These are phyloP conservation scores for Chlorella ohadii DNA, from an alignment of 139 green algal genomes.

Conservation along the genomic window DNA sequence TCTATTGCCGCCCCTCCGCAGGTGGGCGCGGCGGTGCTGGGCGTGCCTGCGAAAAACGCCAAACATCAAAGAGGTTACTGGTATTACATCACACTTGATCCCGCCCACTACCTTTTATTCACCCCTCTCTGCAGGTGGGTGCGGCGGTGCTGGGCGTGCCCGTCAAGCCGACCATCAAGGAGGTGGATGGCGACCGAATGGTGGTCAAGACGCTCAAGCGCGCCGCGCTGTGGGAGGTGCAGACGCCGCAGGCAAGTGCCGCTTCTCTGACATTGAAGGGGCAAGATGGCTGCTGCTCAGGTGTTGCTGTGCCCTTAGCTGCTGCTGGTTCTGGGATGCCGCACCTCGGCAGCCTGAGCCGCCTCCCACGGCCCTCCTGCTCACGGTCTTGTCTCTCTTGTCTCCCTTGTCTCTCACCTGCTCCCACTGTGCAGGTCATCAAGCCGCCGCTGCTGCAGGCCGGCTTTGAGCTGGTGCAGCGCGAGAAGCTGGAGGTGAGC, in stretches of 20 bases:
- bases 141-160: slow-evolving; percentile 96
- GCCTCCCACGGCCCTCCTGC: no score
- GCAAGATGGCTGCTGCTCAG: neutral
- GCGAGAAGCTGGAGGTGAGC: slow-evolving; percentile 89
- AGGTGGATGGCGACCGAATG: slow-evolving; percentile 71
- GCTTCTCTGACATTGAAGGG: no score
- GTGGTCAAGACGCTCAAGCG: slow-evolving; percentile 93
- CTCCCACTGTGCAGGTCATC: slow-evolving; percentile 71
- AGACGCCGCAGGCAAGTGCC: slow-evolving; percentile 94
- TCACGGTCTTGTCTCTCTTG: neutral
- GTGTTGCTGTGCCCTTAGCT: no score
- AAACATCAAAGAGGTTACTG: no score
- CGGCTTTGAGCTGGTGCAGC: slow-evolving; percentile 87
- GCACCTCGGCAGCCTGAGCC: no score
- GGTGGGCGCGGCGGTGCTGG: no score
- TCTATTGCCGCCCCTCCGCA: no score
- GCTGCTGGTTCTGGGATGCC: no score
- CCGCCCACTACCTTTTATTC: no score
- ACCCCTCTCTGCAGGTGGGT: slow-evolving; percentile 59
- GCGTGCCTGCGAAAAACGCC: no score
- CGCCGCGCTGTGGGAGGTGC: slow-evolving; percentile 95
- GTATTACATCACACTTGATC: no score
- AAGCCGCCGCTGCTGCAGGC: slow-evolving; percentile 78
- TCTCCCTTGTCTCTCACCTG: no score
- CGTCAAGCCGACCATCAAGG: slow-evolving; percentile 98